A percentile compares a stretch with the other conserved stretches of the same genome.
phyloP scores from a whole-genome alignment of 2,329 filamentous ascomycete genomes.

The Stenocarpella maydis region DNA sequence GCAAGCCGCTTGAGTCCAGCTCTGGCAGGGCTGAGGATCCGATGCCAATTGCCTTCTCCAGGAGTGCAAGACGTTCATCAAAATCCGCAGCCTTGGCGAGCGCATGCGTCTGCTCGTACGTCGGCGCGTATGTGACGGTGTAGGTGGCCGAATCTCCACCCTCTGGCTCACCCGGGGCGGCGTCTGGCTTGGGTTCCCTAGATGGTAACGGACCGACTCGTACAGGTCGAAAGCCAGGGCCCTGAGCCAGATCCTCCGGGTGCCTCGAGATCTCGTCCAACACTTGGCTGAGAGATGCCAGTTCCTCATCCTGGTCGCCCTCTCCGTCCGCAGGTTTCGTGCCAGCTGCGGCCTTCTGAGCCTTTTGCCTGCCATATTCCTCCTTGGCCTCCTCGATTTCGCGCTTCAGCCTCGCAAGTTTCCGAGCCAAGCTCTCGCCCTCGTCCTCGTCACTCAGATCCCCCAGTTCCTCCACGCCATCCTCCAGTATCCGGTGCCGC shows the following conservation, averaged over 20 bases:
- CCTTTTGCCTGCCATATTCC: conserved; percentile 65
- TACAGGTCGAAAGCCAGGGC: conserved; percentile 38
- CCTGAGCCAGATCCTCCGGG: conserved; percentile 42
- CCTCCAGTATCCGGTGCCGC: conserved; percentile 67
- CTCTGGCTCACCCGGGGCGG: conserved; percentile 40
- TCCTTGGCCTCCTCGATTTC: conserved; percentile 81
- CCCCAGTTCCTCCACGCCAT: conserved; percentile 72
- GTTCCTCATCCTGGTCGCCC: conserved; percentile 59
- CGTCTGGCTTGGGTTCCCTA: conserved; percentile 27
- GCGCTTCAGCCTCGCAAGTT: conserved; percentile 81
- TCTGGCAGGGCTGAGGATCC: conserved; percentile 73
- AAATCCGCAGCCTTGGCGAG: conserved; percentile 87
- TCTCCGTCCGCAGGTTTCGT: conserved; percentile 49
- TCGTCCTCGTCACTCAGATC: conserved; percentile 75
- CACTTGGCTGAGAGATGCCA: conserved; percentile 75
- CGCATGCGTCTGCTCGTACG: conserved; percentile 73
- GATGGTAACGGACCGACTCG: conserved; percentile 38
- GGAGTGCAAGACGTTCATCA: conserved; percentile 77
- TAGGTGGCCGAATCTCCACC: conserved; percentile 58
- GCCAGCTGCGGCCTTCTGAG: conserved; percentile 47
- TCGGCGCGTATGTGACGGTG: conserved; percentile 70
- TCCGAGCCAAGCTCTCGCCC: conserved; percentile 78
- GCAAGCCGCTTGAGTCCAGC: conserved; percentile 62
- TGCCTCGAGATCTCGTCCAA: conserved; percentile 69
- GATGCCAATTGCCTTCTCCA: conserved; percentile 85